Percentiles rank a stretch among this genome's conserved stretches.
These are phyloP conservation scores for Entophlyctis luteolus DNA, from an alignment of 192 early-diverging fungal species.

Conservation along the genomic window DNA sequence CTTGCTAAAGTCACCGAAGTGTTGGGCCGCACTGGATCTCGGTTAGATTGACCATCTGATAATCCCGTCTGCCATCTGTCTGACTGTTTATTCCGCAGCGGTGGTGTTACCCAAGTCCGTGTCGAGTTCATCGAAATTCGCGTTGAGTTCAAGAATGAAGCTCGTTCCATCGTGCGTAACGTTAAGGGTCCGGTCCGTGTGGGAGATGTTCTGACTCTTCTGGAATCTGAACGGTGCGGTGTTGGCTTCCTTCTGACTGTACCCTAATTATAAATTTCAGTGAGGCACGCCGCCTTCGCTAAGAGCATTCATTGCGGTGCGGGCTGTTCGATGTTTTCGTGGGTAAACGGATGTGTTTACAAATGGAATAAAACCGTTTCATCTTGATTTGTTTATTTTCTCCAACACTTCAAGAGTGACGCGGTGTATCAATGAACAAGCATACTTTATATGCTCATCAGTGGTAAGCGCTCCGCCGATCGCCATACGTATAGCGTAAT, in stretches of 20 bases:
- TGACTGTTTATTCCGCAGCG: slow-evolving; percentile 37
- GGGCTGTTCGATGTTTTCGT: neutral
- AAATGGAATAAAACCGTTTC: neutral
- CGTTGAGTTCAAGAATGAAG: no score
- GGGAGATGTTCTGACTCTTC: slow-evolving; percentile 88
- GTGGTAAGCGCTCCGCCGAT: slow-evolving; percentile 8
- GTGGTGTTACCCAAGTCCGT: slow-evolving; percentile 98
- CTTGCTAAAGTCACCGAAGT: slow-evolving; percentile 94
- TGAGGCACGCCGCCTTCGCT: slow-evolving; percentile 98
- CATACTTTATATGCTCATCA: slow-evolving; percentile 6
- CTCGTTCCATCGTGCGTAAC: slow-evolving; percentile 98
- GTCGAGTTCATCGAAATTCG: slow-evolving; percentile 99
- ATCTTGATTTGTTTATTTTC: neutral
- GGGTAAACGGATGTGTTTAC: neutral
- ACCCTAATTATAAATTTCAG: slow-evolving; percentile 26
- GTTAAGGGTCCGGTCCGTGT: slow-evolving; percentile 99
- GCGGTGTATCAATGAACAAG: slow-evolving; percentile 3
- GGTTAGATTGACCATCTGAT: slow-evolving; percentile 45
- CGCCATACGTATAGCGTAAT: slow-evolving; percentile 21
- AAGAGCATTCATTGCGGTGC: slow-evolving; percentile 43
- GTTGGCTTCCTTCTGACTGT: neutral
- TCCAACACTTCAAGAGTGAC: neutral
- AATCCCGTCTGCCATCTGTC: neutral
- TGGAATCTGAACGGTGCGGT: slow-evolving; percentile 85
- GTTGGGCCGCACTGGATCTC: slow-evolving; percentile 98